Evolutionary conservation across 1,284 basidiomycete species (phyloP).

Genomic region (Tilletiaria anomala): DNA sequence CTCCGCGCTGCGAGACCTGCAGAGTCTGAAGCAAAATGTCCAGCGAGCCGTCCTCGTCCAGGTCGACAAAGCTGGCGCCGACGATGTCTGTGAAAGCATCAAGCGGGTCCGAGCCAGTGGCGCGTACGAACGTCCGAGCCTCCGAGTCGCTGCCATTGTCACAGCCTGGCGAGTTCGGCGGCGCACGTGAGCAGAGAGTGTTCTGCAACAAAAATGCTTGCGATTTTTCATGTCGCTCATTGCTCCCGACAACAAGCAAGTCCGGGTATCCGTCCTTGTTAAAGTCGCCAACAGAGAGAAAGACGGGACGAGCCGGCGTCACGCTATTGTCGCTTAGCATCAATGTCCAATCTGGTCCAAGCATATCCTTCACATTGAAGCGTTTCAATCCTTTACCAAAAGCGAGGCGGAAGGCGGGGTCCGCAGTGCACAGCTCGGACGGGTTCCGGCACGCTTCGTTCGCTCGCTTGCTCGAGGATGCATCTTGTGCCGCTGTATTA

Average conservation of each 20-base stretch:
- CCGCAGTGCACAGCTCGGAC: constrained; percentile 64
- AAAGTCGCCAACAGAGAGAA: constrained; percentile 72
- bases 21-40: constrained; percentile 59
- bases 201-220: constrained; percentile 59
- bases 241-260: constrained; percentile 51
- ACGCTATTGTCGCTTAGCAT: constrained; percentile 51
- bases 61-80: constrained; percentile 67
- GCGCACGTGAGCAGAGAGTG: constrained; percentile 49
- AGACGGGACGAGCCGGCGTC: constrained; percentile 52
- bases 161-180: constrained; percentile 6
- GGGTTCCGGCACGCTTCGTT: constrained; percentile 54
- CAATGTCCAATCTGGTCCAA: constrained; percentile 48
- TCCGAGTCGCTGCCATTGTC: neutral
- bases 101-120: constrained; percentile 53
- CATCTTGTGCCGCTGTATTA: constrained; percentile 41
- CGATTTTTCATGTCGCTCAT: constrained; percentile 38
- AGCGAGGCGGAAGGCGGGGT: constrained; percentile 66
- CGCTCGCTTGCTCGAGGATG: constrained; percentile 45
- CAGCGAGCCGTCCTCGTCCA: constrained; percentile 93
- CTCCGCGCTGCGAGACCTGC: constrained; percentile 47
- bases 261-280: constrained; percentile 95
- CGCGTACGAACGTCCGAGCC: constrained; percentile 40
- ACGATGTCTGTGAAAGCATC: constrained; percentile 61
- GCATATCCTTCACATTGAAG: constrained; percentile 3
- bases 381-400: constrained; percentile 39